phyloP scores from a whole-genome alignment of 2,329 filamentous ascomycete species.

The Diaporthe aspalathi region DNA sequence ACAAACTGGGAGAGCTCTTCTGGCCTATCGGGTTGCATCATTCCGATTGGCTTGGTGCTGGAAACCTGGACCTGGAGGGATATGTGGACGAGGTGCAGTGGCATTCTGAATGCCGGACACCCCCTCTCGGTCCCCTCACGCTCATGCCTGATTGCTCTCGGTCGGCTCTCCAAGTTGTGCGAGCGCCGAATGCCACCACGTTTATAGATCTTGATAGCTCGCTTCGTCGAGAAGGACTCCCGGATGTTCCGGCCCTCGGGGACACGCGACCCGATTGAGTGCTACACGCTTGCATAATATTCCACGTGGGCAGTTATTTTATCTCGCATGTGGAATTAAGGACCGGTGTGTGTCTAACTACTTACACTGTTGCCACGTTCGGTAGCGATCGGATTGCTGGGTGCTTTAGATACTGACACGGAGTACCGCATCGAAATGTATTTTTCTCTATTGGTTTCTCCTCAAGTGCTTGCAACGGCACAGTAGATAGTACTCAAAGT shows the following conservation, averaged over 20 bases:
- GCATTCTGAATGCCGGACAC: background rate
- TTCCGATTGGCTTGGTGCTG: background rate
- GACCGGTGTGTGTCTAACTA: too few species aligned
- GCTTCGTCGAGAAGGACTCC: background rate
- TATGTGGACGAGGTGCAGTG: background rate
- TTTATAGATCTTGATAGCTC: background rate
- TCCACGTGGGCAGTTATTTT: too few species aligned
- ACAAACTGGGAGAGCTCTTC: too few species aligned
- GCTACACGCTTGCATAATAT: background rate
- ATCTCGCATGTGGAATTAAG: too few species aligned
- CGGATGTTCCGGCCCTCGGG: background rate
- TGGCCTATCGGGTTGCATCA: background rate
- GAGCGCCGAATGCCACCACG: background rate
- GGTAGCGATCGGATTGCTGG: background rate
- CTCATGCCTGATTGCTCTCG: background rate
- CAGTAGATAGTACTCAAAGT: too few species aligned
- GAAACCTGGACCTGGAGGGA: background rate
- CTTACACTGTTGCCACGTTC: too few species aligned
- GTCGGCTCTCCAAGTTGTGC: background rate
- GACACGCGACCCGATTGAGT: background rate
- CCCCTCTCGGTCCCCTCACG: conserved; percentile 2
- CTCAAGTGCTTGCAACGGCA: too few species aligned
- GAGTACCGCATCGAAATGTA: background rate
- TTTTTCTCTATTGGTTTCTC: too few species aligned
- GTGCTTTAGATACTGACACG: background rate